phyloP scores from a whole-genome alignment of 2,329 filamentous ascomycete genomes.

The Fusarium buharicum region DNA sequence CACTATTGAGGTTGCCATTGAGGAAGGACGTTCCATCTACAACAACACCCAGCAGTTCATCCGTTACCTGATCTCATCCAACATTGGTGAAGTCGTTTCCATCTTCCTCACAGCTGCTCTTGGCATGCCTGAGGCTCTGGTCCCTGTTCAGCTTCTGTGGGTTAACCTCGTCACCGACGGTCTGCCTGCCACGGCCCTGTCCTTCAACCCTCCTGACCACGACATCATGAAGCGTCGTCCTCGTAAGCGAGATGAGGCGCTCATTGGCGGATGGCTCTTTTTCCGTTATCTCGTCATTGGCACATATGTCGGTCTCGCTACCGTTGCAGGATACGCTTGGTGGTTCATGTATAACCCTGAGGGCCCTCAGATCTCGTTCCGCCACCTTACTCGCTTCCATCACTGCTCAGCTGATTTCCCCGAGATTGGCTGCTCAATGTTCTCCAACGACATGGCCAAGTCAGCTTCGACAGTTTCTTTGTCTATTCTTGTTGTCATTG shows the following conservation, averaged over 20 bases:
- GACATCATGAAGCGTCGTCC: constrained; percentile 96
- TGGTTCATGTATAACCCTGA: constrained; percentile 97
- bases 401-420: constrained; percentile 86
- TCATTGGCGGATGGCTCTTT: constrained; percentile 96
- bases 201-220: constrained; percentile 98
- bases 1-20: constrained; percentile 94
- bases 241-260: constrained; percentile 88
- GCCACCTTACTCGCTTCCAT: constrained; percentile 92
- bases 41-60: constrained; percentile 99
- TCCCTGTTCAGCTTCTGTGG: constrained; percentile 97
- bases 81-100: constrained; percentile 98
- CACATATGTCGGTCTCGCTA: constrained; percentile 92
- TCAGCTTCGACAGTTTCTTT: constrained; percentile 93
- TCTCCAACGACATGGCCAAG: constrained; percentile 84
- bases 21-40: constrained; percentile 98
- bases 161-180: constrained; percentile 98
- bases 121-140: constrained; percentile 96
- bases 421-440: constrained; percentile 92
- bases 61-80: constrained; percentile 97
- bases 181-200: constrained; percentile 93
- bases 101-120: constrained; percentile 97
- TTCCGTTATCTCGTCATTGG: constrained; percentile 98
- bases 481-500: constrained; percentile 92
- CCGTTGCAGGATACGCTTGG: constrained; percentile 98
- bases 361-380: constrained; percentile 91